phyloP scores from a whole-genome alignment of 208 protist species.

The Acanthamoeba sp. region DNA sequence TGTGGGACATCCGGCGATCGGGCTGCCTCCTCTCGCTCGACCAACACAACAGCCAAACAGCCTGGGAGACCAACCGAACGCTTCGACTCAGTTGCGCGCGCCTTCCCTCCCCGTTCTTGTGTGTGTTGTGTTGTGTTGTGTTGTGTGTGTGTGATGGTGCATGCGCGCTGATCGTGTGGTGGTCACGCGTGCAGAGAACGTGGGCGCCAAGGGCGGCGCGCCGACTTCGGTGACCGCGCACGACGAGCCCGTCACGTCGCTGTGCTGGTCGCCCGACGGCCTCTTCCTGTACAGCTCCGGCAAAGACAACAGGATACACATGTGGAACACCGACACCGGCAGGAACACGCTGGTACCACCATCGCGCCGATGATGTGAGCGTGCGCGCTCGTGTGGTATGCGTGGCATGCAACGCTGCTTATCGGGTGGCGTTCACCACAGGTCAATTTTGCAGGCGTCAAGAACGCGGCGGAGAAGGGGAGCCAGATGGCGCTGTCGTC shows the following conservation, averaged over 20 bases:
- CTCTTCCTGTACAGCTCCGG: constrained; percentile 69
- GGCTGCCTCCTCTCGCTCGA: constrained; percentile 70
- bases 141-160: background rate
- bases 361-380: background rate
- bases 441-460: constrained; percentile 32
- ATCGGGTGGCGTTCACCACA: background rate
- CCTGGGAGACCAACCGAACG: background rate
- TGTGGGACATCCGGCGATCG: constrained; percentile 78
- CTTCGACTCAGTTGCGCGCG: background rate
- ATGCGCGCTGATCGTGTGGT: too few species aligned
- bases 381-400: background rate
- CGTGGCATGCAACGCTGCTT: too few species aligned
- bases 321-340: constrained; percentile 72
- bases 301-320: constrained; percentile 66
- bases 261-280: constrained; percentile 69
- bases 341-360: background rate
- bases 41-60: constrained; percentile 74
- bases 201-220: constrained; percentile 46
- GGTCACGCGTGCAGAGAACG: constrained; percentile 25
- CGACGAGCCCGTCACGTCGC: constrained; percentile 61
- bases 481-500: constrained; percentile 74
- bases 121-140: background rate
- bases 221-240: constrained; percentile 67
- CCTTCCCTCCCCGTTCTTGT: background rate
- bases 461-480: constrained; percentile 50